Base-by-base conservation (phyloP, 192 early-diverging fungal genomes). In the Funneliformis mosseae region DNA sequence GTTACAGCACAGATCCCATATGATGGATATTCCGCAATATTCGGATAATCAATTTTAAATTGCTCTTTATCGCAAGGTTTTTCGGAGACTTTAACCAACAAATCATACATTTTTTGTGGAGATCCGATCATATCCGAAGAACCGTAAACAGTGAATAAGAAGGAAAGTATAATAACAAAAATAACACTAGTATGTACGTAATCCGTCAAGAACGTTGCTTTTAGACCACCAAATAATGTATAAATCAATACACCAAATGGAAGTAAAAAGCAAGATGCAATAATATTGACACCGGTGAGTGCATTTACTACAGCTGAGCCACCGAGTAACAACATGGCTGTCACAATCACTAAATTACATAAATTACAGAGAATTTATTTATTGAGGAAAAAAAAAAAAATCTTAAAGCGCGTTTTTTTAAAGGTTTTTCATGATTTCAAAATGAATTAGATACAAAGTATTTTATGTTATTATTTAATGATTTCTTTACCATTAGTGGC, bases 201-300 rank as follows among this genome's bases (percentile, higher is more conserved):
- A 77, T 93, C 92, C 4, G 92, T 92, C 25, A 93, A 80, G 67
- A 93, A 94, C 1, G 92, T 93, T 5, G 93, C 92, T 79, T 94
- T 94, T 46, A 93, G 81, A 25, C 92, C 92, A 63, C 93, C 93
- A 83, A 89, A 88, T 4, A 91, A 80, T 0, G 89, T 90, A 74
- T 94, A 93, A 38, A 89, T 79, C 55, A 92, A 87, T 18, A 93
- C 92, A 74, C 93, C 92, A 8, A 93, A 43, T 16, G 92, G 92
- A 16, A 93, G 85, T 8, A 93, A 83, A 62, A 93, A 89, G 76
- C 88, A 92, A 10, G 89, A 90, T 0, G 89, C 89, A 66, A 84
- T 84, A 5, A 87, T 86, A 78, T 89, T 88, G 90, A 93, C 91
- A 39, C 93, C 92, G 0, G 92, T 93, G 9, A 93, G 80, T 9